Conservation (phyloP, 2,329 filamentous ascomycete species). For the Penicillium brevicompactum region DNA sequence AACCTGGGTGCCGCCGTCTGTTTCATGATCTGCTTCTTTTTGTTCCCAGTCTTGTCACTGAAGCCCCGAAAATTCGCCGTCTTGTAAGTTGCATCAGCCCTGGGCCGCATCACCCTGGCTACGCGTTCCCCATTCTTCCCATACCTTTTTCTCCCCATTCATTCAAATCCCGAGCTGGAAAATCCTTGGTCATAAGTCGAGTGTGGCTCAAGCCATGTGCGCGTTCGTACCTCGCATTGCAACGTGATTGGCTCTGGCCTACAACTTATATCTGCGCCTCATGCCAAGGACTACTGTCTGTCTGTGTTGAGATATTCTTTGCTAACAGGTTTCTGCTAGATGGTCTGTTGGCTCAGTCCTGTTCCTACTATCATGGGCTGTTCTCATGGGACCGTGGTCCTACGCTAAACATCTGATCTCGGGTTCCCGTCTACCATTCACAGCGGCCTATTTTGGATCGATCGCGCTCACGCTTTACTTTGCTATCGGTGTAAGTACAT, state of each 20-base stretch:
- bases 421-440: conserved; percentile 83
- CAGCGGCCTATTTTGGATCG: conserved; percentile 90
- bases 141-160: conserved; percentile 11
- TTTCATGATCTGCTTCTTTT: conserved; percentile 85
- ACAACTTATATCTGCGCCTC: conserved; percentile 23
- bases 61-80: conserved; percentile 93
- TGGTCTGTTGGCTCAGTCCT: conserved; percentile 92
- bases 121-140: neutral
- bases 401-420: conserved; percentile 86
- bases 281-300: conserved; percentile 18
- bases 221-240: conserved; percentile 3
- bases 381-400: conserved; percentile 85
- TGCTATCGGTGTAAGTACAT: conserved; percentile 77
- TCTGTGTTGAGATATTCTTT: conserved; percentile 8
- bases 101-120: conserved; percentile 8
- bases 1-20: conserved; percentile 86
- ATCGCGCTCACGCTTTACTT: conserved; percentile 90
- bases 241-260: conserved; percentile 16
- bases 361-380: conserved; percentile 89
- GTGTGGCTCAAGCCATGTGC: conserved; percentile 26
- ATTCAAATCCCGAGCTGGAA: conserved; percentile 19
- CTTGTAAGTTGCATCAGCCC: conserved; percentile 68
- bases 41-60: conserved; percentile 80
- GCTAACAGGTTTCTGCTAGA: conserved; percentile 55
- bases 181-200: conserved; percentile 26